A percentile compares a stretch with the other conserved stretches of the same genome.
phyloP scores from a whole-genome alignment of 768 basidiomycete species.

The Mrakia gelida region DNA sequence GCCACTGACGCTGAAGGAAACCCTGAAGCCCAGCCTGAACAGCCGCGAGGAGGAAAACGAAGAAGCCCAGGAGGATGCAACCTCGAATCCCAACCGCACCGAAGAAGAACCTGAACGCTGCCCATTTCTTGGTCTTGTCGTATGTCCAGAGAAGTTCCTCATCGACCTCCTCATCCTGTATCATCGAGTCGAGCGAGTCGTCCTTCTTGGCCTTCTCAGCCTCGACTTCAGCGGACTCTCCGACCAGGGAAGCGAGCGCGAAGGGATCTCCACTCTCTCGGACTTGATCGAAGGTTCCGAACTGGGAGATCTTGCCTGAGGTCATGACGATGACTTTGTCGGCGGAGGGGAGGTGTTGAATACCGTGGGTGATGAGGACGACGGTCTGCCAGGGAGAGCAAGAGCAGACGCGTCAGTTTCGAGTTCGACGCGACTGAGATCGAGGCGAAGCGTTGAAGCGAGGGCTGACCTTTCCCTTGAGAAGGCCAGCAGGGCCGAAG shows the following conservation, averaged over 20 bases:
- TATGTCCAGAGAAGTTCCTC: not conserved
- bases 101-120: slow-evolving; percentile 9
- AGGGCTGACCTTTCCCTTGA: slow-evolving; percentile 15
- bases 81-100: not conserved
- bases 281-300: slow-evolving; percentile 33
- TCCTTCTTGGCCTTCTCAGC: not conserved
- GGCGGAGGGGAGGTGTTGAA: slow-evolving; percentile 33
- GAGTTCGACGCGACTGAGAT: too few species aligned
- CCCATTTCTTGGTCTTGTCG: not conserved
- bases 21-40: not conserved
- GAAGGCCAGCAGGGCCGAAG: slow-evolving; percentile 32
- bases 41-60: not conserved
- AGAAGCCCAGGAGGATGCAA: not conserved
- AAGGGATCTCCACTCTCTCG: not conserved
- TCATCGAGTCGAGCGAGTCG: not conserved
- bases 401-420: not conserved
- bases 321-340: slow-evolving; percentile 34
- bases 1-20: not conserved
- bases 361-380: too few species aligned
- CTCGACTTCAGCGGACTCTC: not conserved
- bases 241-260: not conserved
- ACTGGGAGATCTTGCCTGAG: slow-evolving; percentile 29
- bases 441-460: too few species aligned
- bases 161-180: not conserved
- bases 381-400: too few species aligned